Base-by-base conservation (phyloP, 2,329 filamentous ascomycete genomes). In the Diaporthe sp. region DNA sequence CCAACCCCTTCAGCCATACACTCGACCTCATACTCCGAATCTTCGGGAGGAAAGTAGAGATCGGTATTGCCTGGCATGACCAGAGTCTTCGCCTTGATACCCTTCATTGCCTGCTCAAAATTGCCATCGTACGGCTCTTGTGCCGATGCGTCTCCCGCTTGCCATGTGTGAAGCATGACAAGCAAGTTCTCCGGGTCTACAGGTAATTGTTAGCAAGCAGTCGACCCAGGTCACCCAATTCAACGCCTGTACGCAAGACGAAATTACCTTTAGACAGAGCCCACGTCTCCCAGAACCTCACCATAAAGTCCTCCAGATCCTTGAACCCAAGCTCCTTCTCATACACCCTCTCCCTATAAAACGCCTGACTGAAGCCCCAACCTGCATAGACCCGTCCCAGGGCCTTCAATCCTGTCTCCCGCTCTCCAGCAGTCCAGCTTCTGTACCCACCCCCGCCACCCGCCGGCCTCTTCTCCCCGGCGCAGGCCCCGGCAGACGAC, bases 11-110 rank as follows among this genome's bases (percentile, higher is more conserved):
- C 74, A 15, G 73, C 59, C 80, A 82, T 81, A 63, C n/a, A 47
- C 17, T 89, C 63, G 81, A 96, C 92, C 79, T 97, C 94, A 72
- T 92, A 91, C 78, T 93, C 90, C 0, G 93, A 95, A 77, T 96
- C 94, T 78, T 96, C 94, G 0, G 93, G 93, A 69, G 94, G 93
- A 77, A 97, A 96, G 80, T 96, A 96, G 6, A 96, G 85, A 80
- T 96, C 94, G 0, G 93, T 95, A 80, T 93, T 91, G 30, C 86
- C 84, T 0, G 94, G 94, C 19, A 96, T 81, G 4, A 96, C 92
- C 55, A 96, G 83, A 0, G 90, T 91, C 78, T 91, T 94, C 1
- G 93, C 92, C 80, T 92, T 93, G 81, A 96, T 95, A 3, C 86
- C 88, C 61, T 86, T 85, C 89, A 96, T 88, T 0, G 92, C 91